Evolutionary conservation across 768 basidiomycete genomes (phyloP).

Genomic region (Serendipita vermifera): DNA sequence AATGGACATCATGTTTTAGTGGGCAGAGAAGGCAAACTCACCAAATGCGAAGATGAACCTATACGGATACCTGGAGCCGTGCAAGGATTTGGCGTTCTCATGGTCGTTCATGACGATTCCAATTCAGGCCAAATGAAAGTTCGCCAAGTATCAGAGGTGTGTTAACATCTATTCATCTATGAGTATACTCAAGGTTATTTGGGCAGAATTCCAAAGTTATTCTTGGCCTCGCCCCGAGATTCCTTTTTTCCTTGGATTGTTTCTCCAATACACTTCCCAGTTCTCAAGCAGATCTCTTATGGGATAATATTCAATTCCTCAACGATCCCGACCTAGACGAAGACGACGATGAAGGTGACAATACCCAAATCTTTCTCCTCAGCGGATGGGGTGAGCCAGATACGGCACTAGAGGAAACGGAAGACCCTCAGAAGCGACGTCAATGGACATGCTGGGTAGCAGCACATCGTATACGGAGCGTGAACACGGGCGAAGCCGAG

Average conservation of each 20-base stretch:
- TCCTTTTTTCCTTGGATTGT: constrained; percentile 58
- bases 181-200: not conserved
- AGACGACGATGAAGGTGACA: constrained; percentile 32
- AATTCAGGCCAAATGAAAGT: constrained; percentile 44
- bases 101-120: constrained; percentile 50
- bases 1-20: constrained; percentile 58
- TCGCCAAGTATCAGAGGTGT: constrained; percentile 68
- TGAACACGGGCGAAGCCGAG: constrained; percentile 13
- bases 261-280: constrained; percentile 59
- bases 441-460: constrained; percentile 62
- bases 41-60: constrained; percentile 70
- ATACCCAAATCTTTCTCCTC: constrained; percentile 55
- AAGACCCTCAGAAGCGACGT: constrained; percentile 26
- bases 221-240: constrained; percentile 57
- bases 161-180: constrained; percentile 12
- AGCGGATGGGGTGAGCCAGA: constrained; percentile 61
- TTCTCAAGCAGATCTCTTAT: constrained; percentile 49
- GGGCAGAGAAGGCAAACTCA: constrained; percentile 52
- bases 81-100: constrained; percentile 71
- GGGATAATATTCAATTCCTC: constrained; percentile 62
- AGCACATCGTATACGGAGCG: constrained; percentile 33
- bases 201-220: constrained; percentile 56
- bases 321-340: constrained; percentile 33
- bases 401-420: constrained; percentile 25
- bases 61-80: constrained; percentile 72